Base-by-base conservation (phyloP, 2,329 filamentous ascomycete genomes). In the Blastomyces gilchristii region DNA sequence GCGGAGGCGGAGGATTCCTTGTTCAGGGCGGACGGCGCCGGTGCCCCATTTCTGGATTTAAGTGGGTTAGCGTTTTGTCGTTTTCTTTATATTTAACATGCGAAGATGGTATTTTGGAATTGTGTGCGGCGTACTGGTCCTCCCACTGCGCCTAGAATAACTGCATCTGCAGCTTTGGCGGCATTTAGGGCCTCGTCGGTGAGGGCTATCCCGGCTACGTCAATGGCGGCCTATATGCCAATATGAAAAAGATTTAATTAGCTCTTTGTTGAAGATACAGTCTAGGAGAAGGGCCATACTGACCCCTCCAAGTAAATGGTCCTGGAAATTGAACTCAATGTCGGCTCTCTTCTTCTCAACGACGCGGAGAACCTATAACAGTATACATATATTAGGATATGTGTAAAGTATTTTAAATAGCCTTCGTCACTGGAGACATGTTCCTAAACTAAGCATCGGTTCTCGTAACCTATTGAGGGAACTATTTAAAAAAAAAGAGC, bases 291-390 rank as follows among this genome's bases (percentile, higher is more conserved):
- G 39, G 43, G 41, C 7, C 18, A 67, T 65, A 84, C 90, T 80
- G 85, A 96, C 93, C 72, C 94, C 93, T 71, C 94, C 92, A 64
- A 99, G 84, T 63, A 95, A 82, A 74, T 97, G 91, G 63, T 96
- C 86, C 74, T 96, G 85, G 71, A 97, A 88, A 75, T 94, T 91
- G 80, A 97, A 96, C 71, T 87, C 87, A 74, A 88, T 82, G 68
- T 86, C 84, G 63, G 87, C 83, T 73, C 85, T 87, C 69, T 81
- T 79, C 70, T 87, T 83, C 79, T 96, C 89, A 64, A 97, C 80
- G 4, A 88, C 82, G 74, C 87, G 88, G 73, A 97, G 83, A 68
- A 94, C 80, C 90, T 95, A 71, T 22, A 37, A 59, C 28, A 39
- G 41, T 63, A 58, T 25, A 47, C 18, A 47, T 25, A 45, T 14